Conservation (phyloP, 306 rosid species). For the Luffa aegyptiaca region DNA sequence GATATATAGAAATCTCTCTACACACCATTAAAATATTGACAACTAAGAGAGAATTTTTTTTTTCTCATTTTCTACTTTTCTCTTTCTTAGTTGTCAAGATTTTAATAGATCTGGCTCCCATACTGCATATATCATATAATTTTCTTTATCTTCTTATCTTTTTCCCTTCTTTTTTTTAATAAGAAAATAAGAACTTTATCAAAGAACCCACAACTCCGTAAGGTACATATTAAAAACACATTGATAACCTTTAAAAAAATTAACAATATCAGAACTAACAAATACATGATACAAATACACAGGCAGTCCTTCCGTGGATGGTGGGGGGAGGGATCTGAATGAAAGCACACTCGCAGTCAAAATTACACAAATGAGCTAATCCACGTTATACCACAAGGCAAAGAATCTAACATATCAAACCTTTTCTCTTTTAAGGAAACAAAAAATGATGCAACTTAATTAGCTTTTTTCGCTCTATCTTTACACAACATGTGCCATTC, state of each 20-base stretch:
- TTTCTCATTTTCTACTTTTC: too few species aligned
- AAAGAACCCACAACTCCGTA: neutral
- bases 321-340: neutral
- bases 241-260: neutral
- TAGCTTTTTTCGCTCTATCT: conserved; percentile 68
- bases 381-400: neutral
- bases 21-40: too few species aligned
- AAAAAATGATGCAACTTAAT: conserved; percentile 12
- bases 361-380: conserved; percentile 1
- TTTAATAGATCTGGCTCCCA: neutral
- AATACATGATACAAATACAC: neutral
- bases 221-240: neutral
- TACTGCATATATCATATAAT: neutral
- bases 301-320: neutral
- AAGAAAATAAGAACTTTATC: neutral
- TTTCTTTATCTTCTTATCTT: too few species aligned
- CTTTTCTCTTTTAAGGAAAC: neutral
- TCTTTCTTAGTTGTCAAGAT: too few species aligned
- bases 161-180: neutral
- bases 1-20: too few species aligned
- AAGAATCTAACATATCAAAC: neutral
- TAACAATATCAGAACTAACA: neutral
- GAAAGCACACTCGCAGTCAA: neutral
- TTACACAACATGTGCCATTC: conserved; percentile 92
- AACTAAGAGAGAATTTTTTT: too few species aligned